Percentiles rank a stretch among this genome's conserved stretches.
Conservation (phyloP, 2,329 filamentous ascomycete genomes). For the Diplodia scrobiculata region DNA sequence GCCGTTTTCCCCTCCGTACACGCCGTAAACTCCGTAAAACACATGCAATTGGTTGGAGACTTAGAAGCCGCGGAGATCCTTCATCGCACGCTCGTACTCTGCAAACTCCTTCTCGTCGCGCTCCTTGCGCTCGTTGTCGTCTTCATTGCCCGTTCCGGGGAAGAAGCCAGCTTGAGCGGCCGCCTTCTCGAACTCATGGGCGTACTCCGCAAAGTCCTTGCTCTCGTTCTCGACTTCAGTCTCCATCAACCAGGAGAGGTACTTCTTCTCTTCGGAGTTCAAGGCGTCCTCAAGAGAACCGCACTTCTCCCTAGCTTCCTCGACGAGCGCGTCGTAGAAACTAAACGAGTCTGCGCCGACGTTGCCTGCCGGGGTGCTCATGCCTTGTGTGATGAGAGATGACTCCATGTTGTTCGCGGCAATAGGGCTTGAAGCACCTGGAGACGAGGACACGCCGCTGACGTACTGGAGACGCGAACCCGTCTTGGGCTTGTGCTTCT, state of each 20-base stretch:
- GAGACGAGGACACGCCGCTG: constrained; percentile 17
- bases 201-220: not conserved
- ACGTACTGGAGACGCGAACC: constrained; percentile 14
- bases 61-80: not conserved
- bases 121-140: not conserved
- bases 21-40: not conserved
- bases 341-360: not conserved
- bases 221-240: not conserved
- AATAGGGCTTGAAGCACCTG: not conserved
- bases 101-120: not conserved
- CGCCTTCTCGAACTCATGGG: not conserved
- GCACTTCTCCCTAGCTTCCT: not conserved
- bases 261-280: not conserved
- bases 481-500: constrained; percentile 27
- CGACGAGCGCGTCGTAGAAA: not conserved
- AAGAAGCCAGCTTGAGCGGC: not conserved
- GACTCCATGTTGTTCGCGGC: not conserved
- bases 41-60: not conserved
- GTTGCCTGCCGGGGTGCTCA: not conserved
- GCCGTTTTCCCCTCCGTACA: not conserved
- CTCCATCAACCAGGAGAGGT: not conserved
- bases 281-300: not conserved
- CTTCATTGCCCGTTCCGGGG: not conserved
- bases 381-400: constrained; percentile 18
- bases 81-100: not conserved